A percentile compares a stretch with the other conserved stretches of the same genome.
Evolutionary conservation across 2,329 filamentous ascomycete species (phyloP).

Genomic region (Pseudogymnoascus sp.): DNA sequence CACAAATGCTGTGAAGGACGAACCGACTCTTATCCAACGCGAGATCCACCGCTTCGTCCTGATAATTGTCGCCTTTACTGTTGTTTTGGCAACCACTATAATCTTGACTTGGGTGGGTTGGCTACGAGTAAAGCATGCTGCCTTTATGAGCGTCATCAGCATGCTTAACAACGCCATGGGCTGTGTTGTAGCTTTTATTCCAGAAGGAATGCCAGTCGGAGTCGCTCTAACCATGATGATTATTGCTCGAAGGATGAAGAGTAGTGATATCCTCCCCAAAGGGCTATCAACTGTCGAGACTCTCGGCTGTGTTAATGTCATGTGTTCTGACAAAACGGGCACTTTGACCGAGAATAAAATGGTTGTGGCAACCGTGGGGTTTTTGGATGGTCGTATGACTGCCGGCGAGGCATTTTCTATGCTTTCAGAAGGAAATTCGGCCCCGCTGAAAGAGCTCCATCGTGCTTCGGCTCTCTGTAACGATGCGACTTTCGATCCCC

Average conservation of each 20-base stretch:
- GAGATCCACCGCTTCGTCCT: conserved; percentile 41
- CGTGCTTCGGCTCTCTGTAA: conserved; percentile 37
- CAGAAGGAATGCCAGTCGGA: conserved; percentile 63
- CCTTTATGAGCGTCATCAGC: conserved; percentile 37
- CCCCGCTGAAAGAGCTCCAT: conserved; percentile 13
- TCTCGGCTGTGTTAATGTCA: conserved; percentile 61
- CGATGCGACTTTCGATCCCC: conserved; percentile 38
- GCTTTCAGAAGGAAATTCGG: neutral
- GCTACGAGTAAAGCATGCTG: conserved; percentile 34
- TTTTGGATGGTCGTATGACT: conserved; percentile 23
- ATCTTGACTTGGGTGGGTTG: conserved; percentile 42
- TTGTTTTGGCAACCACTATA: conserved; percentile 37
- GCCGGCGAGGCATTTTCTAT: conserved; percentile 31
- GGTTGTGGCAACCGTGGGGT: conserved; percentile 35
- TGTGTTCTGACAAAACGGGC: conserved; percentile 71
- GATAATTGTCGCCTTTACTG: conserved; percentile 38
- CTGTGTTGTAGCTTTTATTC: conserved; percentile 61
- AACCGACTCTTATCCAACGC: conserved; percentile 36
- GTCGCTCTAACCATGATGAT: conserved; percentile 65
- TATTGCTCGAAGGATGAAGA: conserved; percentile 65
- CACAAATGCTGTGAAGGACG: conserved; percentile 29
- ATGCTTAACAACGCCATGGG: conserved; percentile 44
- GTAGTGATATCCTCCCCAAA: conserved; percentile 70
- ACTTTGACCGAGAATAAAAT: conserved; percentile 52
- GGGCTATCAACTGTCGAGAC: conserved; percentile 70